Evolutionary conservation across 345 rosid species (phyloP).

Genomic region (Citrus reticulata): DNA sequence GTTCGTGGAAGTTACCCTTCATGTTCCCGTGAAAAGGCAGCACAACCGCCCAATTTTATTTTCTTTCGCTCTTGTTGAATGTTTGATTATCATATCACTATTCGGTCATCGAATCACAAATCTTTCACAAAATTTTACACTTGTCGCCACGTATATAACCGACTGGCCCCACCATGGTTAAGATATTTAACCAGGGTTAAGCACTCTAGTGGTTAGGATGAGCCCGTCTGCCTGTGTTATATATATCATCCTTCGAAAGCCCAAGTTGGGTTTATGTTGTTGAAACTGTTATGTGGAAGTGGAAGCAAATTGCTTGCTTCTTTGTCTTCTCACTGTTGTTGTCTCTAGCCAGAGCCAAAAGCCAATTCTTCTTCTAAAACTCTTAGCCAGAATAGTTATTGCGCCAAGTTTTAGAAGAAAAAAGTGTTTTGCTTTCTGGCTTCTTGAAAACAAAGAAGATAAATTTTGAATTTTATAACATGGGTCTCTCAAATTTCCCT

Average conservation of each 20-base stretch:
- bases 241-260: neutral
- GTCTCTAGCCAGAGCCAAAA: neutral
- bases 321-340: neutral
- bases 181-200: slow-evolving; percentile 20
- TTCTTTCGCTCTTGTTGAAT: neutral
- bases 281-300: neutral
- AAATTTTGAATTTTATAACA: neutral
- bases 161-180: slow-evolving; percentile 1
- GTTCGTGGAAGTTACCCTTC: neutral
- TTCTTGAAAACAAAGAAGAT: neutral
- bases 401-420: neutral
- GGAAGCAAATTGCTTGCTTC: neutral
- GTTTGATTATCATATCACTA: neutral
- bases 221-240: neutral
- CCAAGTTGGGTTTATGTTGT: neutral
- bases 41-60: neutral
- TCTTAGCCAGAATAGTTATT: neutral
- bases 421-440: neutral
- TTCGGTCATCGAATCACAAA: neutral
- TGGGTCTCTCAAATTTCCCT: slow-evolving; percentile 79
- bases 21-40: neutral
- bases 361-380: neutral
- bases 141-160: slow-evolving; percentile 38
- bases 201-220: slow-evolving; percentile 7
- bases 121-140: slow-evolving; percentile 27